phyloP scores from a whole-genome alignment of 306 rosid genomes.

The Dalbergia oliveri region DNA sequence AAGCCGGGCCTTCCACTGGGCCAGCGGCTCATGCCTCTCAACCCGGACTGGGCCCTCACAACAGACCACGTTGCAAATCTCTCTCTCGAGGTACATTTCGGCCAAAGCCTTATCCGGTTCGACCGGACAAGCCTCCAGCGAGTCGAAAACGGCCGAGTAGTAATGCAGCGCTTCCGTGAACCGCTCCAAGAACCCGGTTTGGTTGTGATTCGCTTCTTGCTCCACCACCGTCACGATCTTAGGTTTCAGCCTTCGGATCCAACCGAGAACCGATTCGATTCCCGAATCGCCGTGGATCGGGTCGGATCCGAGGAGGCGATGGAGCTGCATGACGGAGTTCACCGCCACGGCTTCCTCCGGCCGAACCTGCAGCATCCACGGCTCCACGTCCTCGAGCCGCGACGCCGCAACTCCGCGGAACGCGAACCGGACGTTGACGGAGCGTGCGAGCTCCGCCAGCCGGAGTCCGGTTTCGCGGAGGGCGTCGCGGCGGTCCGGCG shows the following conservation, averaged over 20 bases:
- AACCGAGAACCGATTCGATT: constrained; percentile 58
- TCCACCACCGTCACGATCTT: constrained; percentile 81
- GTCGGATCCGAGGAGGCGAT: constrained; percentile 72
- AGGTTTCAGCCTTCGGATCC: constrained; percentile 83
- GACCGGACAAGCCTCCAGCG: constrained; percentile 74
- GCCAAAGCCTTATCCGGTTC: constrained; percentile 77
- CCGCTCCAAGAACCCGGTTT: constrained; percentile 76
- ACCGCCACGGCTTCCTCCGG: constrained; percentile 85
- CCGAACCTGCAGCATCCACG: constrained; percentile 87
- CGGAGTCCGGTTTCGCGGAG: constrained; percentile 79
- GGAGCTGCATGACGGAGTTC: constrained; percentile 88
- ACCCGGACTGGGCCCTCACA: constrained; percentile 72
- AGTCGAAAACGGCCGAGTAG: constrained; percentile 89
- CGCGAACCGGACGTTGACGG: constrained; percentile 83
- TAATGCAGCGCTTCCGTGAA: constrained; percentile 86
- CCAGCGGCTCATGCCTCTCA: constrained; percentile 74
- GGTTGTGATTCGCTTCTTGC: constrained; percentile 88
- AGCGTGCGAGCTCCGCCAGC: constrained; percentile 84
- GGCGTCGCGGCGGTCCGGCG: constrained; percentile 85
- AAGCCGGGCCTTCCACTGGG: not conserved
- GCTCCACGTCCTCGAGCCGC: constrained; percentile 85
- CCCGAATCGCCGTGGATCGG: constrained; percentile 4
- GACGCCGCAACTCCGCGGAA: constrained; percentile 92
- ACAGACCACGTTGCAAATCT: constrained; percentile 75
- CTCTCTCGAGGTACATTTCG: constrained; percentile 59